phyloP scores from a whole-genome alignment of 75 land plant genomes.

The Pinus taeda region DNA sequence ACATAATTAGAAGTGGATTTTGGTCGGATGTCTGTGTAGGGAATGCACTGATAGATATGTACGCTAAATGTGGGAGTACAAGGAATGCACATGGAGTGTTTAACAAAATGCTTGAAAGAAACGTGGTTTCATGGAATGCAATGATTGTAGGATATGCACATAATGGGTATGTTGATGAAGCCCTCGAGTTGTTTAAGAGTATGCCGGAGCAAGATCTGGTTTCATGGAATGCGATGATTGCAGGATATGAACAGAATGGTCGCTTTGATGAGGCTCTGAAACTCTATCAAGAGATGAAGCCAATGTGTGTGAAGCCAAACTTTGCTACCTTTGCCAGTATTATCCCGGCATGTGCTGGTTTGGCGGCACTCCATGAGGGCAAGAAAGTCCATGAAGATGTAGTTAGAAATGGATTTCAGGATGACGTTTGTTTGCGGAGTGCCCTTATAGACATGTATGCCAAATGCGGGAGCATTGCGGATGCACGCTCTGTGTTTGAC shows the following conservation, averaged over 20 bases:
- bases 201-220: slow-evolving; percentile 13
- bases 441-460: no score
- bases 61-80: slow-evolving; percentile 12
- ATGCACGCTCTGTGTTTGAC: no score
- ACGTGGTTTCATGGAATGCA: slow-evolving; percentile 30
- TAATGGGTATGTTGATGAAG: slow-evolving; percentile 5
- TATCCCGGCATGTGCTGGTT: no score
- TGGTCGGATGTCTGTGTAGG: neutral
- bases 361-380: no score
- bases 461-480: no score
- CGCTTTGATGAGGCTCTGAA: slow-evolving; percentile 18
- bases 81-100: slow-evolving; percentile 9
- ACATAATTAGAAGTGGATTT: neutral
- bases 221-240: slow-evolving; percentile 53
- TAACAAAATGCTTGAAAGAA: slow-evolving; percentile 10
- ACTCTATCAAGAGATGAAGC: slow-evolving; percentile 27
- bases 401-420: no score
- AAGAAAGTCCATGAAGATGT: no score
- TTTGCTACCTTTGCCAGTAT: no score
- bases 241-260: slow-evolving; percentile 33
- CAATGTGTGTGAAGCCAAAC: no score
- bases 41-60: slow-evolving; percentile 10
- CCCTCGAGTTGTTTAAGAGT: slow-evolving; percentile 5
- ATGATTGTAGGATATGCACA: slow-evolving; percentile 15
- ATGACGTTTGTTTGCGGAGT: no score